Percentiles rank a stretch among this genome's conserved stretches.
These are phyloP conservation scores for Neonothopanus nambi DNA, from an alignment of 1,284 basidiomycete species.

Conservation along the genomic window DNA sequence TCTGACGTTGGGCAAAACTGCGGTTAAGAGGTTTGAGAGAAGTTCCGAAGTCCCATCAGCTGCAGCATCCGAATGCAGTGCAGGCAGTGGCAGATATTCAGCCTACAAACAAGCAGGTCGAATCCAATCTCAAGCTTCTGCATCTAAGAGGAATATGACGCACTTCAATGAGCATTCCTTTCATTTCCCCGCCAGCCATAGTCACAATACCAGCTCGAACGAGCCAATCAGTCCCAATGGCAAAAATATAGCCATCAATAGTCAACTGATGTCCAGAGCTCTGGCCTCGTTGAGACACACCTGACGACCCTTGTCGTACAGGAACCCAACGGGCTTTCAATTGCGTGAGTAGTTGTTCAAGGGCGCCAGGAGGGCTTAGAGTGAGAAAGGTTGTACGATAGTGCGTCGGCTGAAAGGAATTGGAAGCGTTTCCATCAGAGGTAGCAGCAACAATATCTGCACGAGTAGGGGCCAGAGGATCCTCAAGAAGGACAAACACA, in stretches of 20 bases:
- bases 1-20: slow-evolving; percentile 66
- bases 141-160: slow-evolving; percentile 15
- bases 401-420: slow-evolving; percentile 55
- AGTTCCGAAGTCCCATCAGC: slow-evolving; percentile 68
- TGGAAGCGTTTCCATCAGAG: slow-evolving; percentile 36
- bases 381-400: slow-evolving; percentile 76
- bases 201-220: slow-evolving; percentile 78
- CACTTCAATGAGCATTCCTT: slow-evolving; percentile 80
- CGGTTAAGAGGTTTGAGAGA: slow-evolving; percentile 68
- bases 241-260: slow-evolving; percentile 68
- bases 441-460: slow-evolving; percentile 53
- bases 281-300: slow-evolving; percentile 45
- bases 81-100: slow-evolving; percentile 13
- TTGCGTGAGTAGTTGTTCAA: slow-evolving; percentile 71
- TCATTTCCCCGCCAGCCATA: slow-evolving; percentile 67
- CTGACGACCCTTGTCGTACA: slow-evolving; percentile 54
- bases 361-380: slow-evolving; percentile 63
- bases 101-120: slow-evolving; percentile 5
- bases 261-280: slow-evolving; percentile 59
- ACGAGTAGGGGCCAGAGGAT: slow-evolving; percentile 65
- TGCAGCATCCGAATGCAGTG: slow-evolving; percentile 59
- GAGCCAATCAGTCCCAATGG: slow-evolving; percentile 77
- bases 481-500: slow-evolving; percentile 75
- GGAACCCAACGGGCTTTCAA: slow-evolving; percentile 73
- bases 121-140: not conserved